Evolutionary conservation across 2,329 filamentous ascomycete genomes (phyloP).

Genomic region (Colletotrichum tropicale): DNA sequence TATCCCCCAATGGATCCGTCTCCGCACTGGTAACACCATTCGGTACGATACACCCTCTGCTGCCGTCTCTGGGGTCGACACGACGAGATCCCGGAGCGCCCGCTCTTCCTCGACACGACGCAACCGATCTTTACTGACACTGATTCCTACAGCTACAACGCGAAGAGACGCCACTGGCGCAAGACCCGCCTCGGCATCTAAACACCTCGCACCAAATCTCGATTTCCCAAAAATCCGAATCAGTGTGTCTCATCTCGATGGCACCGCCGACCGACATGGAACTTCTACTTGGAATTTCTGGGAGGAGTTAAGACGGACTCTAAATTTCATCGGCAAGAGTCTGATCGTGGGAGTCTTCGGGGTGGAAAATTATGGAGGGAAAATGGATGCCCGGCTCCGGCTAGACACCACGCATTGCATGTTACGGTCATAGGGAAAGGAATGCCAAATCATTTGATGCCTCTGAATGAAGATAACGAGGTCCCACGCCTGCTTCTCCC

Average conservation of each 20-base stretch:
- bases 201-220: constrained; percentile 57
- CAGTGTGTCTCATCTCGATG: constrained; percentile 23
- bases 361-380: constrained; percentile 15
- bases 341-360: constrained; percentile 26
- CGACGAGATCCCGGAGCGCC: neutral
- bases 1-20: constrained; percentile 99
- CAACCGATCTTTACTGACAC: neutral
- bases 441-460: constrained; percentile 35
- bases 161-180: constrained; percentile 99
- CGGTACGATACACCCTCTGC: constrained; percentile 69
- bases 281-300: constrained; percentile 18
- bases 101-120: neutral
- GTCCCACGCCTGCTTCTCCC: neutral
- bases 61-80: neutral
- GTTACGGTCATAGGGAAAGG: constrained; percentile 53
- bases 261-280: constrained; percentile 17
- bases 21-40: constrained; percentile 99
- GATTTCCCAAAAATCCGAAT: constrained; percentile 27
- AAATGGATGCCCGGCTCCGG: constrained; percentile 27
- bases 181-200: constrained; percentile 99
- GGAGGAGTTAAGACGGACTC: constrained; percentile 15
- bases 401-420: constrained; percentile 40
- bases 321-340: constrained; percentile 13
- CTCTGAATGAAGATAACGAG: constrained; percentile 19
- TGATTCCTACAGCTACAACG: constrained; percentile 82